Percentiles rank a stretch among this genome's conserved stretches.
phyloP scores from a whole-genome alignment of 345 rosid genomes.

The Brassica juncea region DNA sequence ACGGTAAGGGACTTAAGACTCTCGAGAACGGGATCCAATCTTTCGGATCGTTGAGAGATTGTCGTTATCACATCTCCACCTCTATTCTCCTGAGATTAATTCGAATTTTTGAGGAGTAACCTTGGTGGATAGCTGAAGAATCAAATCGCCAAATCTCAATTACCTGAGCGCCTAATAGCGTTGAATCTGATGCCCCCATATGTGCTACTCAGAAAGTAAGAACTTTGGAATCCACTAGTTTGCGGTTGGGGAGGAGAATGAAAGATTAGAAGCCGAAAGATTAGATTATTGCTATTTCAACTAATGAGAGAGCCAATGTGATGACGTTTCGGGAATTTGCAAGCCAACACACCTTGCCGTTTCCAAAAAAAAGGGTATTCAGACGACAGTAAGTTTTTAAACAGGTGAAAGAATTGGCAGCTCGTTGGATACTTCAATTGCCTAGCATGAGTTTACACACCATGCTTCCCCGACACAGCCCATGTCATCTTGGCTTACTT shows the following conservation, averaged over 20 bases:
- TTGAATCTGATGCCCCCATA: slow-evolving; percentile 40
- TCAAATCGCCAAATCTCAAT: slow-evolving; percentile 1
- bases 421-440: not conserved
- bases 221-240: not conserved
- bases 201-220: not conserved
- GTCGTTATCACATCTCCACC: slow-evolving; percentile 71
- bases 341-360: slow-evolving; percentile 19
- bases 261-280: no score
- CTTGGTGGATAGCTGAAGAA: not conserved
- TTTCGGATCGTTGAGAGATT: slow-evolving; percentile 58
- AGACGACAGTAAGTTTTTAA: not conserved
- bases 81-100: slow-evolving; percentile 30
- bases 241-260: not conserved
- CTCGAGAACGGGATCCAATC: slow-evolving; percentile 69
- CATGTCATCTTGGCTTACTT: slow-evolving; percentile 21
- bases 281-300: not conserved
- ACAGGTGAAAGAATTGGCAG: slow-evolving; percentile 12
- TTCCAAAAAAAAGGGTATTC: not conserved
- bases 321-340: slow-evolving; percentile 11
- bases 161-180: slow-evolving; percentile 50
- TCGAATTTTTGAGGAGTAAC: not conserved
- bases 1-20: slow-evolving; percentile 72
- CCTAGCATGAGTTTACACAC: slow-evolving; percentile 25
- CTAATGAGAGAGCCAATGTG: not conserved
- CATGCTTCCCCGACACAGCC: slow-evolving; percentile 39